phyloP scores from a whole-genome alignment of 1,284 basidiomycete genomes.

The Stereum hirsutum region DNA sequence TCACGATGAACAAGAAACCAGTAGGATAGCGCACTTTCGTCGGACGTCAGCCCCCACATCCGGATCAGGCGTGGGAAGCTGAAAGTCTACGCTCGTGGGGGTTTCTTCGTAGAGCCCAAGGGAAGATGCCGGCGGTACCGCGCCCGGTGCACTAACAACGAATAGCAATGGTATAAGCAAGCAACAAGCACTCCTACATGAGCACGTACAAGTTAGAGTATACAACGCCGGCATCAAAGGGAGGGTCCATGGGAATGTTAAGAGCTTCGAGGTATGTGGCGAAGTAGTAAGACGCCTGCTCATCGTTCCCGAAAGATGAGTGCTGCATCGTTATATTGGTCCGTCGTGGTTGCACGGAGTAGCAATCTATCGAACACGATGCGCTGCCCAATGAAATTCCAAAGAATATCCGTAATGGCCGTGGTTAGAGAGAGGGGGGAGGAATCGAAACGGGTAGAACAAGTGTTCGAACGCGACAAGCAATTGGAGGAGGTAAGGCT shows the following conservation, averaged over 20 bases:
- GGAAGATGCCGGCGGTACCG: constrained; percentile 6
- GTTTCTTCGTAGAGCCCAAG: constrained; percentile 12
- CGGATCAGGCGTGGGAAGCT: constrained; percentile 8
- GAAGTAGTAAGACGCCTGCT: constrained; percentile 10
- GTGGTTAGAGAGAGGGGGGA: background rate
- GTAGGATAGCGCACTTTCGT: background rate
- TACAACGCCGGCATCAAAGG: background rate
- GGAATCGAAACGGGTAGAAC: background rate
- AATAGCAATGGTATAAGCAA: no score
- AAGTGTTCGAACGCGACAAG: no score
- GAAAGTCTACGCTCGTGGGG: constrained; percentile 7
- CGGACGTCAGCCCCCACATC: constrained; percentile 1
- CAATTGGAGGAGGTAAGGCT: background rate
- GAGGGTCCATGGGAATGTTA: constrained; percentile 3
- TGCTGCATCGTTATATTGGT: background rate
- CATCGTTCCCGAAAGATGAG: constrained; percentile 6
- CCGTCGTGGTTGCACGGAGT: background rate
- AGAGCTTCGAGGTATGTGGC: constrained; percentile 9
- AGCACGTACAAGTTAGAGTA: background rate
- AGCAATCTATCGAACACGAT: background rate
- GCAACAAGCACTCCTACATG: no score
- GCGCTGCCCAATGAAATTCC: no score
- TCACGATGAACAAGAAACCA: background rate
- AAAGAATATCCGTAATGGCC: background rate
- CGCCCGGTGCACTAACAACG: no score